phyloP scores from a whole-genome alignment of 2,329 filamentous ascomycete genomes.

The Curvularia spicifera region DNA sequence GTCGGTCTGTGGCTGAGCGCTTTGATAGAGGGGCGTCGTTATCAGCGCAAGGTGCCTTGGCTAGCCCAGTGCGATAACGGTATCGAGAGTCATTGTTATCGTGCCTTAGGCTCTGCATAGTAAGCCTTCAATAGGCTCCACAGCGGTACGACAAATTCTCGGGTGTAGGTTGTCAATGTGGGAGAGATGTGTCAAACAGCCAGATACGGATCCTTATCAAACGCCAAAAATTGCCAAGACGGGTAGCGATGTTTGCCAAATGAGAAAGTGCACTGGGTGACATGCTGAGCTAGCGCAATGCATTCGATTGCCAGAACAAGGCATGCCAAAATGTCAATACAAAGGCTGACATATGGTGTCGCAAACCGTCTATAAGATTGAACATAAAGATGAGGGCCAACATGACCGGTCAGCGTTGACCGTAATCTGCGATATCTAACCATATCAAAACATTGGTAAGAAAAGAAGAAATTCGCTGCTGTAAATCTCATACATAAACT shows the following conservation, averaged over 20 bases:
- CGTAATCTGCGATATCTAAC: neutral
- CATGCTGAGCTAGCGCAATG: neutral
- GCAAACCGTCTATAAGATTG: slow-evolving; percentile 17
- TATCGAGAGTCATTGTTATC: neutral
- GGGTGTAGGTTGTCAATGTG: neutral
- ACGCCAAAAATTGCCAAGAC: neutral
- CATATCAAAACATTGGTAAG: neutral
- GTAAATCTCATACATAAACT: slow-evolving; percentile 2
- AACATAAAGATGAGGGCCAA: neutral
- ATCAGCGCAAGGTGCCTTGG: neutral
- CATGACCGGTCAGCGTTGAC: neutral
- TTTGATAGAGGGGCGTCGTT: neutral
- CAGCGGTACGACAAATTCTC: neutral
- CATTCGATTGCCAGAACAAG: slow-evolving; percentile 10
- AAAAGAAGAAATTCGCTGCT: neutral
- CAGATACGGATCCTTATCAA: neutral
- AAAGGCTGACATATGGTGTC: slow-evolving; percentile 8
- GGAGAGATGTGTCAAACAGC: neutral
- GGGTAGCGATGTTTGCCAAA: neutral
- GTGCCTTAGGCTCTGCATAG: neutral
- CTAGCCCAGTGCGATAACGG: neutral
- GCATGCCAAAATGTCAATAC: neutral
- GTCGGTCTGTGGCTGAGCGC: neutral
- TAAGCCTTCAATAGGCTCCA: neutral
- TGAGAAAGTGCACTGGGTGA: neutral